Base-by-base conservation (phyloP, 192 early-diverging fungal genomes). In the Coemansia javaensis region DNA sequence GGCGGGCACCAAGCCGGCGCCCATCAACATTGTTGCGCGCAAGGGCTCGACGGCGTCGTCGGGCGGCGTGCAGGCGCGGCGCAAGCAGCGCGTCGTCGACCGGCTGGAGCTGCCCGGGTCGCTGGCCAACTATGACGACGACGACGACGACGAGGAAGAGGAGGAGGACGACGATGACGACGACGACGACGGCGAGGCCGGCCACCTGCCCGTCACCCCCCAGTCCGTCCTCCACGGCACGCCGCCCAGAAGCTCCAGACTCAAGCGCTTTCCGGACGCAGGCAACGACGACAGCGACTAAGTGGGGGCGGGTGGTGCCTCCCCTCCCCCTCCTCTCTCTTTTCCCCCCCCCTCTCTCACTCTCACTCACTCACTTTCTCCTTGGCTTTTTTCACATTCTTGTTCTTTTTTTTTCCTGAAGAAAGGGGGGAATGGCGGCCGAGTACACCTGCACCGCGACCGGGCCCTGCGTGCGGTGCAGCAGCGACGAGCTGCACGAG, bases 91-190 rank as follows among this genome's bases (percentile, higher is more conserved):
- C 9, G 50, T 66, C 5, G 50, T 59, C 23, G 55, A 56, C 38
- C 56, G 39, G 14, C 40, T 52, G 16, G 59, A 63, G 30, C 50
- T 70, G 17, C 50, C 17, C 42, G 42, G 22, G 14, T 31, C 52
- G 16, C 40, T 63, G 37, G 58, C 47, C 16, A 47, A 46, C 9
- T 44, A 54, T 1, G 47, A 56, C 12, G 56, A 60, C 31, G 66
- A 60, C 32, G 47, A 63, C 22, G 65, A 68, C 2, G 53, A 55
- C 12, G n/a, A n/a, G n/a, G n/a, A n/a, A n/a, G n/a, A n/a, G n/a
- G n/a, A n/a, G n/a, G n/a, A n/a, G n/a, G 65, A 68, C 10, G 66
- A 70, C 28, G 67, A 59, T 27, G 59, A 71, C 17, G 50, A 21
- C 18, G 44, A 49, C 9, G 39, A 33, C 8, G 50, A 21, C 20